Evolutionary conservation across 1,139 yeast genomes (phyloP), one percentile per base, ranked within the genome.

Genomic region (Pichia sp.): DNA sequence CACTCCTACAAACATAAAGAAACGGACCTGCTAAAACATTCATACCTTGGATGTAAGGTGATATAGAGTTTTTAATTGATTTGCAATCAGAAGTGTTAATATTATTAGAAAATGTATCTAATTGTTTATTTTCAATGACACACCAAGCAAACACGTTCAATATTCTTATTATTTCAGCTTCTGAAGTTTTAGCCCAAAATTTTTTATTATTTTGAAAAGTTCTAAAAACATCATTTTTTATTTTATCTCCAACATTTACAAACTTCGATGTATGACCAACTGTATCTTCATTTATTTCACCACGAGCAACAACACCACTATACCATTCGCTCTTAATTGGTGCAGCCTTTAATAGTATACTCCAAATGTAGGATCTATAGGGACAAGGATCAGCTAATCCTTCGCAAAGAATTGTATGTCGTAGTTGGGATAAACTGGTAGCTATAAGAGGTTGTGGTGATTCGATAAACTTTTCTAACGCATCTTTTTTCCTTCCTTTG

Each of bases 21-120:
- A 89, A 77, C 0, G 97, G 97, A 0, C 96, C 97, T 32, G 85
- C 74, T 31, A 89, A 63, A 1, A 89, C 92, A 60, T 90, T 90
- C 81, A 90, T 79, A 1, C 97, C 97, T 60, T 89, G 97, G 11
- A 89, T 96, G 60, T 89, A 89, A 58, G 64, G 75, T 4, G 66
- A 62, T 5, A 43, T 28, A 28, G n/a, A 16, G 12, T 22, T 7
- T 8, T 36, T n/a, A 22, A 28, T 23, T 11, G 27, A 11, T 16
- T 35, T 35, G 16, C 16, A 16, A 16, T 16, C 16, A 16, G 16
- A 16, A 16, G 16, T 16, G 10, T 25, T 20, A 3, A 16, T 26
- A n/a, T 6, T n/a, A 23, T 37, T 37, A 12, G 32, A 23, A 16
- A 29, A 41, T 6, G 29, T 35, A 16, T 48, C 45, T 11, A 42